Evolutionary conservation across 2,329 filamentous ascomycete genomes (phyloP).

Genomic region (Trichoderma atroviride): DNA sequence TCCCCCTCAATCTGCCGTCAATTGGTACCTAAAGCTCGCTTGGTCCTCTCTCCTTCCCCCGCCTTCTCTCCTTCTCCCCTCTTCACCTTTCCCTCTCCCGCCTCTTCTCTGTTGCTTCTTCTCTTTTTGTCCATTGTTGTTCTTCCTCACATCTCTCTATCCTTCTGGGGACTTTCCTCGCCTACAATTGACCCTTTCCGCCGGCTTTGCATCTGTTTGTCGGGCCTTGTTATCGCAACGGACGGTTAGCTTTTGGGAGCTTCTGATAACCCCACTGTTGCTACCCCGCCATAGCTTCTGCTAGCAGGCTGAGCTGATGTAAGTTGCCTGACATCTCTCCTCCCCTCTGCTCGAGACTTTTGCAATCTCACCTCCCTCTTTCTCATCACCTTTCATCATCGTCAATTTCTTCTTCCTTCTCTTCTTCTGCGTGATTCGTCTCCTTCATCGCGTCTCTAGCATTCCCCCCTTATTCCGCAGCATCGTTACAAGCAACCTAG

Average conservation of each 20-base stretch:
- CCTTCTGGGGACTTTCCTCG: not conserved
- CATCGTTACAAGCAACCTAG: not conserved
- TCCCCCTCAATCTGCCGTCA: not conserved
- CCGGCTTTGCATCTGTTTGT: not conserved
- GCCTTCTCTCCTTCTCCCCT: conserved; percentile 25
- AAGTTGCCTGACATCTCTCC: conserved; percentile 2
- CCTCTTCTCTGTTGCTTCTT: not conserved
- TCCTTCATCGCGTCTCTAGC: not conserved
- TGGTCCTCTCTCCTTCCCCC: conserved; percentile 17
- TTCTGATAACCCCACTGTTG: conserved; percentile 24
- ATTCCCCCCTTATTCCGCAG: not conserved
- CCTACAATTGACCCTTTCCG: conserved; percentile 11
- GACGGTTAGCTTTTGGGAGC: conserved; percentile 2
- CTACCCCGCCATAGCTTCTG: conserved; percentile 27
- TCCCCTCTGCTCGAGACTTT: not conserved
- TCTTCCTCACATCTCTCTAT: not conserved
- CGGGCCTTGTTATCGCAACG: not conserved
- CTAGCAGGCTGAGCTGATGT: conserved; percentile 22
- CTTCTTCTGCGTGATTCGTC: not conserved
- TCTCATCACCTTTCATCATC: not conserved
- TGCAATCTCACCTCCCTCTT: not conserved
- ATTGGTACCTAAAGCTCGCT: conserved; percentile 16
- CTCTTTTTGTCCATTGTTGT: not conserved
- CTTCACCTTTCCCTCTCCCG: conserved; percentile 1
- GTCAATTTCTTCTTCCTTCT: not conserved